Evolutionary conservation across 75 land plant genomes (phyloP), one percentile per base, ranked within the genome.

Genomic region (Picea glauca): DNA sequence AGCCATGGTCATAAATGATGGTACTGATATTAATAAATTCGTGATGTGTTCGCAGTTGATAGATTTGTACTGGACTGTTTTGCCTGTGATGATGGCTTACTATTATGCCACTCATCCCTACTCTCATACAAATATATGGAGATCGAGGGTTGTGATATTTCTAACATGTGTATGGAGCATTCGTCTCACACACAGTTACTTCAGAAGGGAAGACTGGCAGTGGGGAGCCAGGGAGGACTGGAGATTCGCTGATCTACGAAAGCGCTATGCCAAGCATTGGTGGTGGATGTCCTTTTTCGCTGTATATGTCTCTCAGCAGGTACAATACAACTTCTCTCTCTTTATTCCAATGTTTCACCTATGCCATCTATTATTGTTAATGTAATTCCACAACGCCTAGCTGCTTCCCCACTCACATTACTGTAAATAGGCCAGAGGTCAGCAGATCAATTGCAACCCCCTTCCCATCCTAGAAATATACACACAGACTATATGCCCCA

Each of bases 211-310:
- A 78, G 81, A 83, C 15, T 98, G 99, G 99, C 84, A 95, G 78
- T 93, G 92, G 98, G 99, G 99, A 18, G 88, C 83, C 4, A 78
- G 96, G 60, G 99, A 98, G 83, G 99, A 98, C 70, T 98, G 99
- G 99, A 87, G 99, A 70, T 98, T 95, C 56, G 73, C 84, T 0
- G 88, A 98, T 38, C 83, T 98, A 88, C 79, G 98, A 38, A 76
- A 33, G 23, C 77, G 85, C 35, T 83, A 91, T 81, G 88, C 89
- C 13, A 83, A 80, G 68, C 80, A 83, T 57, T 98, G 99, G 99
- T 89, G 96, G 93, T 98, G 99, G 99, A 61, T 90, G 56, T 98
- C 99, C 26, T 95, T 98, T 84, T 95, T 98, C 74, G 85, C 87
- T 15, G 90, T 86, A 76, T 98, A 91, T 76, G 31, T 90, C 30